Evolutionary conservation across 2,329 filamentous ascomycete species (phyloP).

Genomic region (Fusarium agapanthi): DNA sequence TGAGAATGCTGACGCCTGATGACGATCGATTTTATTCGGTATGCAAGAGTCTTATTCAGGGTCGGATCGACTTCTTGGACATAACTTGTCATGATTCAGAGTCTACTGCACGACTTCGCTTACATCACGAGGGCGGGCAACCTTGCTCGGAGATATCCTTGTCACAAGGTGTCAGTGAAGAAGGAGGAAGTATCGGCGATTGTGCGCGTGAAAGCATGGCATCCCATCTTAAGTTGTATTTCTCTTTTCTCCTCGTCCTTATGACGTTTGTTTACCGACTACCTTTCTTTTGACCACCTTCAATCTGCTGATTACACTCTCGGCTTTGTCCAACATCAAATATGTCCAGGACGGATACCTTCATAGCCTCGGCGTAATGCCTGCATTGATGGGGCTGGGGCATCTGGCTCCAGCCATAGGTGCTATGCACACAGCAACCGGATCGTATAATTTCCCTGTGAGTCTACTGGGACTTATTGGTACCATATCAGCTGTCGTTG

Average conservation of each 20-base stretch:
- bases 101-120: too few relatives aligned
- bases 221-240: background rate
- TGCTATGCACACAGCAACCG: constrained; percentile 5
- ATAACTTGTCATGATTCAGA: background rate
- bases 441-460: constrained; percentile 12
- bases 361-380: constrained; percentile 21
- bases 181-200: too few relatives aligned
- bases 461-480: constrained; percentile 11
- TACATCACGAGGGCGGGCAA: background rate
- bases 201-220: background rate
- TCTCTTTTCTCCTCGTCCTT: background rate
- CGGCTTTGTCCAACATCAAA: background rate
- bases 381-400: constrained; percentile 12
- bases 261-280: background rate
- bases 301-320: background rate
- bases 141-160: background rate
- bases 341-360: constrained; percentile 12
- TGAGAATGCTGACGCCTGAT: constrained; percentile 11
- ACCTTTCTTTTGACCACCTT: background rate
- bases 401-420: constrained; percentile 16
- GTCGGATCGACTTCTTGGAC: background rate
- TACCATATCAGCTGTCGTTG: constrained; percentile 11
- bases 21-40: background rate
- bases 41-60: background rate
- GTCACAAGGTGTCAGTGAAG: background rate